Base-by-base conservation (phyloP, 2,329 filamentous ascomycete genomes). In the Microsporum audouinii region DNA sequence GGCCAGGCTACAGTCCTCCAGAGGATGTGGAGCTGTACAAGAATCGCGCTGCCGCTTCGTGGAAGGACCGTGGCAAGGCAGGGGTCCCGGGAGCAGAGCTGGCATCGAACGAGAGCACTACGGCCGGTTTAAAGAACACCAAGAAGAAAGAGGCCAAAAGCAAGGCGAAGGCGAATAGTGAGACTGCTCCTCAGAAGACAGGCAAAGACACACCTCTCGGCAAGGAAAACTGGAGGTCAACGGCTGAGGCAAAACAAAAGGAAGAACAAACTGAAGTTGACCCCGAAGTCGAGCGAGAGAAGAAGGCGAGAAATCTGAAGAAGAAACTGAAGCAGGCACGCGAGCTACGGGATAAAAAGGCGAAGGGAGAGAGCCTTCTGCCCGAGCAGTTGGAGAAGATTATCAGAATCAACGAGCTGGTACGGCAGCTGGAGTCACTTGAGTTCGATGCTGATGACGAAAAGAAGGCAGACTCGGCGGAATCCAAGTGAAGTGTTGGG, bases 341-440 rank as follows among this genome's bases (percentile, higher is more conserved):
- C 67, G 94, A 97, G 1, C 80, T 99, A 60, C 88, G 90, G 71
- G 87, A 86, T 69, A 96, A 96, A 80, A 95, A 95, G 74, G 89
- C 95, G 29, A 86, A 85, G 61, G 94, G 94, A 23, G 88, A 89
- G 71, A 81, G 84, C 3, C 76, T 99, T 63, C 79, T 97, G 31
- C 92, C 91, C 0, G 94, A 99, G 77, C 94, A 99, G 77, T 87
- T 97, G 65, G 91, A 92, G 68, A 99, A 99, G 78, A 89, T 99
- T 60, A 95, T 96, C 73, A 95, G 94, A 75, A 96, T 99, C 72
- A 90, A 89, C 65, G 94, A 99, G 77, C 81, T 99, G 58, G 86
- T 96, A 62, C 84, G 91, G 10, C 91, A 97, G 72, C 77, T 99
- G 61, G 89, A 95, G 68, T 82, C 83, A 1, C 79, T 99, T 33